phyloP scores from a whole-genome alignment of 2,329 filamentous ascomycete species.

The Xylaria sp. region DNA sequence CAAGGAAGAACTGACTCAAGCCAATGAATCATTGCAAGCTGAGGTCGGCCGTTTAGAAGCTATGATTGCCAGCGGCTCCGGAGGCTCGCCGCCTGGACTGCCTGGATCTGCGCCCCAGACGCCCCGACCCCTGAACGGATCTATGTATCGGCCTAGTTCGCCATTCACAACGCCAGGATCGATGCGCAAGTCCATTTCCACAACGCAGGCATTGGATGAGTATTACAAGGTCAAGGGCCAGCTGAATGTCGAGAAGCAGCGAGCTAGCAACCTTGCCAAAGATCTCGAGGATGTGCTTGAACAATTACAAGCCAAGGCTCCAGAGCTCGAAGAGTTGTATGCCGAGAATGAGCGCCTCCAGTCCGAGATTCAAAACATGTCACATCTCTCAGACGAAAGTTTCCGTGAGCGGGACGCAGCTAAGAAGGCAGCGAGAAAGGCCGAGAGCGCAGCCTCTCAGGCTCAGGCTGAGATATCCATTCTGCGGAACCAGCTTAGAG shows the following conservation, averaged over 20 bases:
- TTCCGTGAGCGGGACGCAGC: constrained; percentile 80
- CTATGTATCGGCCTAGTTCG: constrained; percentile 59
- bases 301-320: constrained; percentile 82
- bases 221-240: constrained; percentile 72
- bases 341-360: constrained; percentile 81
- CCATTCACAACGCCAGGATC: constrained; percentile 68
- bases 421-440: constrained; percentile 78
- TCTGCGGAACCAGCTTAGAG: constrained; percentile 83
- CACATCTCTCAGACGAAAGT: constrained; percentile 80
- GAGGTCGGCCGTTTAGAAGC: constrained; percentile 61
- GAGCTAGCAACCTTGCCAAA: constrained; percentile 74
- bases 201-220: constrained; percentile 68
- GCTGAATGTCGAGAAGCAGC: constrained; percentile 74
- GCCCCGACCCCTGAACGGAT: constrained; percentile 62
- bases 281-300: constrained; percentile 86
- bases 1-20: constrained; percentile 54
- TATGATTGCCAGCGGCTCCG: constrained; percentile 51
- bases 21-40: constrained; percentile 56
- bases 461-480: constrained; percentile 75
- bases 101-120: constrained; percentile 63
- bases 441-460: constrained; percentile 71
- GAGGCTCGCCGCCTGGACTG: constrained; percentile 44
- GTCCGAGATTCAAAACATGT: constrained; percentile 82
- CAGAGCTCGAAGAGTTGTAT: constrained; percentile 85
- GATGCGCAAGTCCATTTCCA: constrained; percentile 63